Percentiles rank a stretch among this genome's conserved stretches.
Evolutionary conservation across 345 rosid species (phyloP).

Genomic region (Garcia nutans): DNA sequence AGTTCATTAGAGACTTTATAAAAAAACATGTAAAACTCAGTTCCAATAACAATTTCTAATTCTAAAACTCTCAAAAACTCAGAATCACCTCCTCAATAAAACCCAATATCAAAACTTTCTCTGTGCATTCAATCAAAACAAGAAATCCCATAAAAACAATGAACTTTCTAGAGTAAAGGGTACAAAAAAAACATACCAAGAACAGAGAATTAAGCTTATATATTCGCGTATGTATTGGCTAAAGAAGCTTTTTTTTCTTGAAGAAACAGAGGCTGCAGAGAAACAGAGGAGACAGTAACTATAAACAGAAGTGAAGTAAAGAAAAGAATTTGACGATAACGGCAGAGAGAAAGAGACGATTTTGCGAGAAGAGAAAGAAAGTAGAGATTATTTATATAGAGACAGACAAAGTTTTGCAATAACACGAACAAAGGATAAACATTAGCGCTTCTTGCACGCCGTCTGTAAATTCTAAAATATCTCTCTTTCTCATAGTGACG

Average conservation of each 20-base stretch:
- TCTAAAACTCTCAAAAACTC: neutral
- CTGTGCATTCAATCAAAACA: neutral
- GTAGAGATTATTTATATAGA: neutral
- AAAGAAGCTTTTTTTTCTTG: neutral
- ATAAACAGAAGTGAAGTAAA: no score
- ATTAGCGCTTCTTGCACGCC: constrained; percentile 1
- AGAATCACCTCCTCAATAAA: neutral
- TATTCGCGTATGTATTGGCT: neutral
- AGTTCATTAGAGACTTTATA: neutral
- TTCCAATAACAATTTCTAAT: neutral
- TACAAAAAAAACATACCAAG: neutral
- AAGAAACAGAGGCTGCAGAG: neutral
- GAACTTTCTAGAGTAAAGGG: neutral
- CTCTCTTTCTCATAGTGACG: neutral
- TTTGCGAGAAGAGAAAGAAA: no score
- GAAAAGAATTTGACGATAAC: neutral
- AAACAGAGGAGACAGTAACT: no score
- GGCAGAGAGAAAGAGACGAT: neutral
- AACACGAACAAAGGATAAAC: neutral
- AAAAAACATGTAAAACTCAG: neutral
- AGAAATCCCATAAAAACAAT: neutral
- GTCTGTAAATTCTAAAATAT: neutral
- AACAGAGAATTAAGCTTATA: neutral
- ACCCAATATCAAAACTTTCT: constrained; percentile 1
- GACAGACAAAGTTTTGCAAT: neutral